These are phyloP conservation scores for Fragaria nilgerrensis DNA, from an alignment of 306 rosid species.

Conservation along the genomic window DNA sequence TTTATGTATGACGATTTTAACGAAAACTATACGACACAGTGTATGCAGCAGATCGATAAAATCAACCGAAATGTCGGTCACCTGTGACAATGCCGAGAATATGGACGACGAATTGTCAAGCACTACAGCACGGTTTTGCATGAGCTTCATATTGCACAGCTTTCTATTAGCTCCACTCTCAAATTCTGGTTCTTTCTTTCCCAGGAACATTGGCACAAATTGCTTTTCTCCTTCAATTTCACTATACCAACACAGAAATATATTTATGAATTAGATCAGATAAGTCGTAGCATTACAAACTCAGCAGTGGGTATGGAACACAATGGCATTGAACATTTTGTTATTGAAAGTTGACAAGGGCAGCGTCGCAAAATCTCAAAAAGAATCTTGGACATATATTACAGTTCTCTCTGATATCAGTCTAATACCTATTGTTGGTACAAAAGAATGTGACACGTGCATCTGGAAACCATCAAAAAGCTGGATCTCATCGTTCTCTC, in stretches of 20 bases:
- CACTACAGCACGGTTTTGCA: not conserved
- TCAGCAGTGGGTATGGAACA: not conserved
- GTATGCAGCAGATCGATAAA: not conserved
- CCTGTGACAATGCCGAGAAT: not conserved
- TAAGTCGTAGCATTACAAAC: not conserved
- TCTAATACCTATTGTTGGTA: not conserved
- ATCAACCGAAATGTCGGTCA: not conserved
- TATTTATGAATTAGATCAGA: too few relatives aligned
- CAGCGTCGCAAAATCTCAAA: not conserved
- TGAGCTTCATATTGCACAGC: not conserved
- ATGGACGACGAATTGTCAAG: not conserved
- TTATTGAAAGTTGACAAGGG: not conserved
- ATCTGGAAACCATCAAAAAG: not conserved
- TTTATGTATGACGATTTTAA: not conserved
- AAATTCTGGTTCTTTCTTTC: not conserved
- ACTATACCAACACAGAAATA: too few relatives aligned
- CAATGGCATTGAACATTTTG: not conserved
- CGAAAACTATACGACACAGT: not conserved
- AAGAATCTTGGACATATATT: not conserved
- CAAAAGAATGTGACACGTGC: slow-evolving; percentile 4
- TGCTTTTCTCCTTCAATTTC: not conserved
- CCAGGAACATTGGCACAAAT: not conserved
- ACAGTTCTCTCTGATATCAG: not conserved
- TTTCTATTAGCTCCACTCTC: not conserved
- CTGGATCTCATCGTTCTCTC: not conserved